phyloP scores from a whole-genome alignment of 768 basidiomycete species.

The Imleria badia region DNA sequence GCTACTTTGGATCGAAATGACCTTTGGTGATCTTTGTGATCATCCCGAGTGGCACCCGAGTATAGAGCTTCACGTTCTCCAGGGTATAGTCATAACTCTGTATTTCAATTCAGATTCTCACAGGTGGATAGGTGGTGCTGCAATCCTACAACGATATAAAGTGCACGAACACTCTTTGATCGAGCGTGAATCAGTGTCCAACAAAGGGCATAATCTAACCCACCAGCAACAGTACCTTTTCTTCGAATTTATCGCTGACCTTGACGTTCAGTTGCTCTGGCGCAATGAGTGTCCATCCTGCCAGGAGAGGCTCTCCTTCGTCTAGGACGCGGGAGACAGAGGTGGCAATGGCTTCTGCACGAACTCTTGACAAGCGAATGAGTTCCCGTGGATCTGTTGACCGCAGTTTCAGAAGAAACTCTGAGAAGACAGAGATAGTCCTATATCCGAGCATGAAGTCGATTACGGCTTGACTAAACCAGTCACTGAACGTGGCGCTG shows the following conservation, averaged over 20 bases:
- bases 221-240: slow-evolving; percentile 89
- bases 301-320: slow-evolving; percentile 74
- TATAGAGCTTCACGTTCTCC: slow-evolving; percentile 89
- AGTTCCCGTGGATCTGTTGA: slow-evolving; percentile 92
- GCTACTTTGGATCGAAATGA: slow-evolving; percentile 23
- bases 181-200: neutral
- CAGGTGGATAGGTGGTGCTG: neutral
- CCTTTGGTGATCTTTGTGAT: slow-evolving; percentile 80
- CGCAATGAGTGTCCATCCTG: slow-evolving; percentile 91
- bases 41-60: slow-evolving; percentile 82
- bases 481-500: slow-evolving; percentile 89
- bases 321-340: slow-evolving; percentile 73
- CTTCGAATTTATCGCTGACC: slow-evolving; percentile 82
- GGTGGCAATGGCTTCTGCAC: slow-evolving; percentile 90
- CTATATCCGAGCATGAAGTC: slow-evolving; percentile 90
- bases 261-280: slow-evolving; percentile 75
- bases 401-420: slow-evolving; percentile 85
- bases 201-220: slow-evolving; percentile 29
- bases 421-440: slow-evolving; percentile 84
- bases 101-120: slow-evolving; percentile 4
- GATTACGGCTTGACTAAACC: slow-evolving; percentile 96
- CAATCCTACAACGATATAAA: slow-evolving; percentile 74
- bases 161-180: slow-evolving; percentile 42
- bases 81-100: slow-evolving; percentile 93
- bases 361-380: slow-evolving; percentile 82